phyloP scores from a whole-genome alignment of 2,329 filamentous ascomycete species.

The Colletotrichum euphorbiae region DNA sequence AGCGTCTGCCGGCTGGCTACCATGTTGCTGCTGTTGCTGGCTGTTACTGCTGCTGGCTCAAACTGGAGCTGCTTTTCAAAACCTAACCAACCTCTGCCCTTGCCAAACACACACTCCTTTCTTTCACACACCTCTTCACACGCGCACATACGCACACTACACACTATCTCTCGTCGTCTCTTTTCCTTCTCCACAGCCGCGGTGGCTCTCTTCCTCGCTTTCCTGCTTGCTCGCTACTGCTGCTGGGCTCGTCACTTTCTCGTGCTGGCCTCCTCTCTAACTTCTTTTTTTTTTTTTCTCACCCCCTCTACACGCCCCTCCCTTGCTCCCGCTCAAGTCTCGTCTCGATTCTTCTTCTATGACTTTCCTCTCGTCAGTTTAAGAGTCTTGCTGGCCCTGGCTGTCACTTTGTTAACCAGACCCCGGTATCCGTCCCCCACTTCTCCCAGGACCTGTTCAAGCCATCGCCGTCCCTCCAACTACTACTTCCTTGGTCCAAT shows the following conservation, averaged over 20 bases:
- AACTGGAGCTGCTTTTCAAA: slow-evolving; percentile 13
- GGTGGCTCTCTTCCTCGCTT: slow-evolving; percentile 19
- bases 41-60: slow-evolving; percentile 6
- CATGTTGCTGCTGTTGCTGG: slow-evolving; percentile 4
- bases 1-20: slow-evolving; percentile 16
- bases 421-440: slow-evolving; percentile 41
- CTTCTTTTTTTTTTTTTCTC: slow-evolving; percentile 33
- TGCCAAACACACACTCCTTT: slow-evolving; percentile 31
- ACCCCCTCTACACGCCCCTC: slow-evolving; percentile 36
- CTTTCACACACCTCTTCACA: slow-evolving; percentile 17
- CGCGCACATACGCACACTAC: slow-evolving; percentile 13
- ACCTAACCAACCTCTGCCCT: slow-evolving; percentile 35
- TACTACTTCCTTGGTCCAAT: slow-evolving; percentile 40
- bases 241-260: slow-evolving; percentile 19
- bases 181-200: slow-evolving; percentile 34
- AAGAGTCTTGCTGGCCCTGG: slow-evolving; percentile 35
- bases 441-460: slow-evolving; percentile 39
- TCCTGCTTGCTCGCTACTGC: slow-evolving; percentile 22
- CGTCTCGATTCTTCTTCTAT: slow-evolving; percentile 38
- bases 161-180: slow-evolving; percentile 33
- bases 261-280: slow-evolving; percentile 18
- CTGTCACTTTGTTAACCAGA: slow-evolving; percentile 42
- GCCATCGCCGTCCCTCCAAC: slow-evolving; percentile 40
- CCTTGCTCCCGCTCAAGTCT: slow-evolving; percentile 26
- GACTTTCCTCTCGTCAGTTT: slow-evolving; percentile 38